Evolutionary conservation across 2,329 filamentous ascomycete species (phyloP).

Genomic region (Paecilomyces dactylethromorphus): DNA sequence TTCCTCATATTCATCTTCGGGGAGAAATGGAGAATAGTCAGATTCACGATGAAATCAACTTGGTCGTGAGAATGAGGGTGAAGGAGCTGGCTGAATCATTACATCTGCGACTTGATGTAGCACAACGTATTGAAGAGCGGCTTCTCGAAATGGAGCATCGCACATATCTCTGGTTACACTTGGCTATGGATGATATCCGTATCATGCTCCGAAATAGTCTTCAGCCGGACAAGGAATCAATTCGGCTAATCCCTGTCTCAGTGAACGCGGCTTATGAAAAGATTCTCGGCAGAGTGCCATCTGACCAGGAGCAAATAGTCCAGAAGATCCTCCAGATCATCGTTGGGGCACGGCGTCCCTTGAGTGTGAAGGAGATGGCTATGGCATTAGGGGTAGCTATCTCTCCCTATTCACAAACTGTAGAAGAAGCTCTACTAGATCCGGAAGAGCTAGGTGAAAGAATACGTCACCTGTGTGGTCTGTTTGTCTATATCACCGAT

Average conservation of each 20-base stretch:
- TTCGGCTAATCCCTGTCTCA: slow-evolving; percentile 7
- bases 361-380: neutral
- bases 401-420: neutral
- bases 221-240: slow-evolving; percentile 1
- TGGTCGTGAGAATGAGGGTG: neutral
- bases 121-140: neutral
- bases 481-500: no score
- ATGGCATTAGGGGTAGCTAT: neutral
- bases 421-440: neutral
- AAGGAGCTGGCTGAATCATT: neutral
- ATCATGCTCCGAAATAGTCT: slow-evolving; percentile 6
- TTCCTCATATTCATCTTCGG: neutral
- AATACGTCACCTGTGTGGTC: no score
- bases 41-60: neutral
- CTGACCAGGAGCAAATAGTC: slow-evolving; percentile 2
- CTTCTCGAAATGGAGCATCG: neutral
- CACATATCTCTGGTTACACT: neutral
- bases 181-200: slow-evolving; percentile 9
- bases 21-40: neutral
- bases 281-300: slow-evolving; percentile 8
- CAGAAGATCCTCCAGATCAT: slow-evolving; percentile 13
- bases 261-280: slow-evolving; percentile 12
- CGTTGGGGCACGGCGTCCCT: slow-evolving; percentile 9
- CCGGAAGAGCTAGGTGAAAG: no score
- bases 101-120: no score